phyloP scores from a whole-genome alignment of 331 rosid species.

The Acacia pycnantha region DNA sequence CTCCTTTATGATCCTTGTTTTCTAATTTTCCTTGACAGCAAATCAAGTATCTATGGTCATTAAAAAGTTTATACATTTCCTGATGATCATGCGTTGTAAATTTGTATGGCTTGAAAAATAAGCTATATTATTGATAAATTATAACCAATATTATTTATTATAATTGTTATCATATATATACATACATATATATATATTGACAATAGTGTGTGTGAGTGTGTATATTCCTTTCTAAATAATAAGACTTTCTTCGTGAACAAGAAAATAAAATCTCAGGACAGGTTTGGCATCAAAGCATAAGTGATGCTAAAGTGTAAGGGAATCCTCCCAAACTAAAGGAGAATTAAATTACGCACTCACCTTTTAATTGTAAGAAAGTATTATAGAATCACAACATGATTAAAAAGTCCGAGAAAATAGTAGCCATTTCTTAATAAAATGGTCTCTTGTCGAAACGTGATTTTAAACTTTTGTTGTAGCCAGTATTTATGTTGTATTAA shows the following conservation, averaged over 20 bases:
- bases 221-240: background rate
- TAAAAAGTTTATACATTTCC: too few relatives aligned
- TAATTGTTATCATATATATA: background rate
- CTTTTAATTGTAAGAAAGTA: background rate
- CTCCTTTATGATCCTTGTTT: background rate
- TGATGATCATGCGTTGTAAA: too few relatives aligned
- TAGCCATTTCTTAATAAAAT: background rate
- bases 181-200: background rate
- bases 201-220: background rate
- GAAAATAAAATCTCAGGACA: conserved; percentile 6
- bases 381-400: background rate
- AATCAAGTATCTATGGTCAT: too few relatives aligned
- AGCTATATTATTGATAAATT: background rate
- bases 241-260: background rate
- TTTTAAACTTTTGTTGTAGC: background rate
- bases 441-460: background rate
- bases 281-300: background rate
- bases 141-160: background rate
- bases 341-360: background rate
- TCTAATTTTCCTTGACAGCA: background rate
- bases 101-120: background rate
- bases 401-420: background rate
- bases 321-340: background rate
- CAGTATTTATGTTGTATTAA: background rate
- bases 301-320: background rate